These are phyloP conservation scores for Acanthamoeba triangularis DNA, from an alignment of 208 protist species.

Conservation along the genomic window DNA sequence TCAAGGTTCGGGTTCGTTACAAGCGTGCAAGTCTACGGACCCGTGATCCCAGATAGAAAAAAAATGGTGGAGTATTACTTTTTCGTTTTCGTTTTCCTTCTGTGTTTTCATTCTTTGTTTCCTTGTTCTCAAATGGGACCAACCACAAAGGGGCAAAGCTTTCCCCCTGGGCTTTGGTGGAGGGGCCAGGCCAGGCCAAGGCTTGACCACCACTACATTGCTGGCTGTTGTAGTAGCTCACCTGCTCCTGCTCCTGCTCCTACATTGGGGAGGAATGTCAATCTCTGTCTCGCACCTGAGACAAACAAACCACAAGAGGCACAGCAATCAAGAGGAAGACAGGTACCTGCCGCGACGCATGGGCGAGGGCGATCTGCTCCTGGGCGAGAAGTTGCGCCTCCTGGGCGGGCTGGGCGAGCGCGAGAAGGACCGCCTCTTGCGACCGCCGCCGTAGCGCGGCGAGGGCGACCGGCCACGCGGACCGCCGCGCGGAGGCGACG, in stretches of 20 bases:
- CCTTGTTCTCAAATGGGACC: too few relatives aligned
- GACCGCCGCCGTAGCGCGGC: neutral
- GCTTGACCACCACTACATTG: neutral
- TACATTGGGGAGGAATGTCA: neutral
- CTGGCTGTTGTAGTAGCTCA: neutral
- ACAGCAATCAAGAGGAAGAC: too few relatives aligned
- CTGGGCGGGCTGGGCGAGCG: conserved; percentile 58
- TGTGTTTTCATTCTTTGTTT: too few relatives aligned
- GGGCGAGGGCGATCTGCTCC: conserved; percentile 11
- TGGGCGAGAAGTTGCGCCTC: neutral
- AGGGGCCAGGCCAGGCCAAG: too few relatives aligned
- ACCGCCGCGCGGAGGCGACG: neutral
- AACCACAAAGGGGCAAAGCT: too few relatives aligned
- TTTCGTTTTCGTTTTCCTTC: too few relatives aligned
- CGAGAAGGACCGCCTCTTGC: conserved; percentile 34
- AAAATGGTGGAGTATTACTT: too few relatives aligned
- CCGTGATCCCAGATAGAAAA: too few relatives aligned
- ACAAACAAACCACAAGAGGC: too few relatives aligned
- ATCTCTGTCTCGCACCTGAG: neutral
- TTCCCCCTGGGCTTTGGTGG: too few relatives aligned
- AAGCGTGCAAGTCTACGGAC: too few relatives aligned
- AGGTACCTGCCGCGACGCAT: neutral
- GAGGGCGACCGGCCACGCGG: neutral
- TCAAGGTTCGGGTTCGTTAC: too few relatives aligned
- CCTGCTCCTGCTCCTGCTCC: neutral